Base-by-base conservation (phyloP, 1,284 basidiomycete genomes). In the Pascua sp. region DNA sequence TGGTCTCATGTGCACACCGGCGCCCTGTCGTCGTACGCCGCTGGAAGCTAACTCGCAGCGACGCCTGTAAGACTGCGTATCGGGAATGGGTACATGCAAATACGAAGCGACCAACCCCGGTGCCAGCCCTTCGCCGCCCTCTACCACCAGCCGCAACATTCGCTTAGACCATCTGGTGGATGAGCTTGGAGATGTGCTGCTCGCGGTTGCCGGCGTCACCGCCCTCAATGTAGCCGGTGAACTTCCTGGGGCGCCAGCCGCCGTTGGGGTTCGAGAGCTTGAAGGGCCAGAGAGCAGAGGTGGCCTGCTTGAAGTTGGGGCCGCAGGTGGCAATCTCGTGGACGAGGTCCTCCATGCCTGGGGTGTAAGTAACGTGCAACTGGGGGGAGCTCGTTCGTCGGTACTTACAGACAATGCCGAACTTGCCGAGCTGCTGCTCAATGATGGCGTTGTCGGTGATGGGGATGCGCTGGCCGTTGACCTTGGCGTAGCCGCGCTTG, bases 401-500 rank as follows among this genome's bases (percentile, higher is more conserved):
- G n/a, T 37, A 69, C 72, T 64, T 60, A 75, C 89, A 98, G 78
- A 98, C 88, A 80, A 98, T 96, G 77, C 95, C 91, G 81, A 85
- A 90, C 80, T 97, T 89, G 80, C 92, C 91, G 67, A 99, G 92
- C 53, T 85, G 77, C 73, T 86, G 81, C 83, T 99, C 96, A 70
- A 98, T 95, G 80, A 98, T 83, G 64, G 85, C 67, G 82, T 98
- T 99, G 83, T 92, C 91, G 74, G 87, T 82, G 69, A 99, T 87
- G 66, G 95, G 94, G 72, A 98, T 90, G 76, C 95, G 90, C 81
- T 98, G 94, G 80, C 91, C 94, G 85, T 94, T 81, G 79, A 98
- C 86, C 84, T 98, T 98, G 79, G 94, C 96, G 79, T 97, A 98
- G 60, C 96, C 96, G 69, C 96, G 91, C 86, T 98, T 98, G 88